A percentile compares a stretch with the other conserved stretches of the same genome.
Conservation (phyloP, 108 stramenopile species). For the Licmophora abbreviata region DNA sequence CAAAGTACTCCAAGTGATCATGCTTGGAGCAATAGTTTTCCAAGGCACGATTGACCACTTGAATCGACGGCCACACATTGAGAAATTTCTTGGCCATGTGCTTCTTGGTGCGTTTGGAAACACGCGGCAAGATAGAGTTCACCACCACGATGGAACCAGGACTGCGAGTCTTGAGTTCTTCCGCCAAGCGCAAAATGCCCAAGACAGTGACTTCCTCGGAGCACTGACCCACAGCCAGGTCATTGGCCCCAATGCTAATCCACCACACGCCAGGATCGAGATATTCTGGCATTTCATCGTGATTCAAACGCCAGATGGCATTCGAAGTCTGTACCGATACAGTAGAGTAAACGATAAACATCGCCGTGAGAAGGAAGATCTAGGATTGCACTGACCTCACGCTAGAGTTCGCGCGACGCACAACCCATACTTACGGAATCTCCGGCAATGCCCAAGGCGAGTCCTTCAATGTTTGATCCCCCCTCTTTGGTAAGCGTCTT, state of each 20-base stretch:
- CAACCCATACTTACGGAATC: slow-evolving; percentile 57
- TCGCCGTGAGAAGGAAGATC: no score
- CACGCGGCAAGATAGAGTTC: slow-evolving; percentile 43
- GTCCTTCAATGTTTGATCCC: slow-evolving; percentile 39
- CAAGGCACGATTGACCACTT: slow-evolving; percentile 19
- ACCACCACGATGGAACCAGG: slow-evolving; percentile 51
- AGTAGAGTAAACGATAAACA: no score
- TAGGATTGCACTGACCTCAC: no score
- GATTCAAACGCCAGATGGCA: slow-evolving; percentile 57
- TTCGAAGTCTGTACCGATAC: slow-evolving; percentile 26
- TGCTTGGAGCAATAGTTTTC: slow-evolving; percentile 23
- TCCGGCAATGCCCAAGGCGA: slow-evolving; percentile 60
- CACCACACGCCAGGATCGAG: slow-evolving; percentile 31
- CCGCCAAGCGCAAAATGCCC: slow-evolving; percentile 57
- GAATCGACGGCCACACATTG: slow-evolving; percentile 28
- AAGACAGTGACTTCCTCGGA: slow-evolving; percentile 59
- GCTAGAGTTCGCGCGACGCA: no score
- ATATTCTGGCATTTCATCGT: slow-evolving; percentile 56
- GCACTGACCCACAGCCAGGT: slow-evolving; percentile 44
- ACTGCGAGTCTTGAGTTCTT: slow-evolving; percentile 27
- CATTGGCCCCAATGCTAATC: slow-evolving; percentile 55
- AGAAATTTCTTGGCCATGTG: slow-evolving; percentile 1
- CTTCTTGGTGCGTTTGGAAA: not conserved
- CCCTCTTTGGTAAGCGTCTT: slow-evolving; percentile 42
- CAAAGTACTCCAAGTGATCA: slow-evolving; percentile 22